Evolutionary conservation across 2,329 filamentous ascomycete genomes (phyloP).

Genomic region (Capronia americana): DNA sequence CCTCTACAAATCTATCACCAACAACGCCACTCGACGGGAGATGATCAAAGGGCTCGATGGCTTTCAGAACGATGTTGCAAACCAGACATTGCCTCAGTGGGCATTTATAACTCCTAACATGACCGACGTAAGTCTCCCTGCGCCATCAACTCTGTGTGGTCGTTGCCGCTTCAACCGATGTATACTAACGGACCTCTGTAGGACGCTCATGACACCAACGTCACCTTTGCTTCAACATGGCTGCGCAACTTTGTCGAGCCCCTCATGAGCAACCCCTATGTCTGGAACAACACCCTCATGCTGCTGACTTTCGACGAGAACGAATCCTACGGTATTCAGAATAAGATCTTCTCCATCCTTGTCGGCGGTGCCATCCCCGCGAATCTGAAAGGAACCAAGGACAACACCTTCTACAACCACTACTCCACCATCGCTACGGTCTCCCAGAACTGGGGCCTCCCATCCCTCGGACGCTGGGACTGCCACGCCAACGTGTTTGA

Average conservation of each 20-base stretch:
- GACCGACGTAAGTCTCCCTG: slow-evolving; percentile 53
- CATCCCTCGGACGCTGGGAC: slow-evolving; percentile 74
- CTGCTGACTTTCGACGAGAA: slow-evolving; percentile 82
- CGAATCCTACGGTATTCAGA: slow-evolving; percentile 69
- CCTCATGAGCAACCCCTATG: slow-evolving; percentile 71
- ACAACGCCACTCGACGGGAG: slow-evolving; percentile 64
- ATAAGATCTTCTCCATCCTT: slow-evolving; percentile 73
- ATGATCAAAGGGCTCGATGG: slow-evolving; percentile 75
- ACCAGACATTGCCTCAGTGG: slow-evolving; percentile 72
- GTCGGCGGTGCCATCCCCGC: slow-evolving; percentile 75
- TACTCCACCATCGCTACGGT: slow-evolving; percentile 73
- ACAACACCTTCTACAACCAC: slow-evolving; percentile 74
- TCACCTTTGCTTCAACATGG: slow-evolving; percentile 73
- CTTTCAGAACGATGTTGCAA: slow-evolving; percentile 71
- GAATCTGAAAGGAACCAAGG: slow-evolving; percentile 69
- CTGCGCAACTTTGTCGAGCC: slow-evolving; percentile 71
- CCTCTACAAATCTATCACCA: slow-evolving; percentile 69
- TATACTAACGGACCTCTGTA: not conserved
- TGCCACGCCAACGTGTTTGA: slow-evolving; percentile 74
- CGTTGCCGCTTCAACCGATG: not conserved
- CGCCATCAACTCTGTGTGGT: not conserved
- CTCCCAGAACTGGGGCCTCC: slow-evolving; percentile 72
- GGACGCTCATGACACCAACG: slow-evolving; percentile 75
- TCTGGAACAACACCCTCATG: slow-evolving; percentile 77
- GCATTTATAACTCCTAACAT: slow-evolving; percentile 60